Percentiles rank a stretch among this genome's conserved stretches.
Conservation (phyloP, 192 early-diverging fungal species). For the Entomortierella chlamydospora region DNA sequence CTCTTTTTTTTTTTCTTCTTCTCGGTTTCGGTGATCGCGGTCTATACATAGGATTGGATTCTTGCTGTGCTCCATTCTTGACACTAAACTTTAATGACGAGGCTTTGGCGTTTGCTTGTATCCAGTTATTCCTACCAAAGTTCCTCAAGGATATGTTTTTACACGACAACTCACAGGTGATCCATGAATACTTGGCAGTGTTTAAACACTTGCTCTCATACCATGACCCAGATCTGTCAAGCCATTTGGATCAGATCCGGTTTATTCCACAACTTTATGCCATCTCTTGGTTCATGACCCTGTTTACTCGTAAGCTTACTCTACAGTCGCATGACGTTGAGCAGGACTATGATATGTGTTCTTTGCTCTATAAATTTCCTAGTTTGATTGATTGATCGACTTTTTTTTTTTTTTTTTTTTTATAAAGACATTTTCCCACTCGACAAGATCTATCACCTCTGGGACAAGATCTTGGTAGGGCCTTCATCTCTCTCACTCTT, state of each 20-base stretch:
- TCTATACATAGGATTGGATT: conserved; percentile 71
- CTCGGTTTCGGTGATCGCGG: too few relatives aligned
- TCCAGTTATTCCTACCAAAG: conserved; percentile 72
- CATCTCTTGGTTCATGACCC: conserved; percentile 86
- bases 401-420: conserved; percentile 1
- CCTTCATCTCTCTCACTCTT: conserved; percentile 74
- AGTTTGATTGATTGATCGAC: too few relatives aligned
- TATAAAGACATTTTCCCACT: conserved; percentile 81
- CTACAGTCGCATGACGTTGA: background rate
- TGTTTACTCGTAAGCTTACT: conserved; percentile 78
- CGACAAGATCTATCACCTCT: conserved; percentile 84
- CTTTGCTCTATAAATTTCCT: too few relatives aligned
- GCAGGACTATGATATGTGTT: background rate
- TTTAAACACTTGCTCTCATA: conserved; percentile 75
- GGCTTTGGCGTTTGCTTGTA: conserved; percentile 74
- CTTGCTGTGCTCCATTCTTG: conserved; percentile 79
- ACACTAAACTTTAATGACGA: conserved; percentile 83
- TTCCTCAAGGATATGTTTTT: conserved; percentile 80
- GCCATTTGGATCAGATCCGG: conserved; percentile 69
- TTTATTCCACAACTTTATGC: conserved; percentile 81
- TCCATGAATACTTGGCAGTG: conserved; percentile 76
- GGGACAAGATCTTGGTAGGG: conserved; percentile 80
- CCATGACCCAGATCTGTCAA: conserved; percentile 79
- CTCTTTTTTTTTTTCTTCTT: too few relatives aligned
- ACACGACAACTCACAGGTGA: conserved; percentile 73